These are phyloP conservation scores for Trichoderma hamatum DNA, from an alignment of 2,329 filamentous ascomycete genomes.

Conservation along the genomic window DNA sequence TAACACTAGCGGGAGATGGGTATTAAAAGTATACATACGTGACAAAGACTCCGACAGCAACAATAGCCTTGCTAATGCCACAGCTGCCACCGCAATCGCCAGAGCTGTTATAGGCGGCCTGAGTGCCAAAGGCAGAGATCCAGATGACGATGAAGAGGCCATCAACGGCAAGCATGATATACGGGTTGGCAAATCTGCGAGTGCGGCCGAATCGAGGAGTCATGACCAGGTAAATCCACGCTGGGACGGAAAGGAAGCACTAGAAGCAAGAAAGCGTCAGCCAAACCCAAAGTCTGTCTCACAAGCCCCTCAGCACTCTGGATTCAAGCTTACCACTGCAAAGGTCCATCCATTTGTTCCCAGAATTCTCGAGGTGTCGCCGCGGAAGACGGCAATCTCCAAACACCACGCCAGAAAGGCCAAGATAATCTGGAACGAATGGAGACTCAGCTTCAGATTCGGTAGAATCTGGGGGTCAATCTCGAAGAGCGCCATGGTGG, in stretches of 20 bases:
- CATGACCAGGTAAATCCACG: slow-evolving; percentile 67
- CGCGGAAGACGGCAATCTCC: slow-evolving; percentile 61
- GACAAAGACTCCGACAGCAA: slow-evolving; percentile 64
- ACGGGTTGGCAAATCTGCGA: slow-evolving; percentile 62
- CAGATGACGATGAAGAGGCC: slow-evolving; percentile 62
- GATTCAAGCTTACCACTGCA: slow-evolving; percentile 55
- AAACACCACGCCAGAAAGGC: slow-evolving; percentile 61
- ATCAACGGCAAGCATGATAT: slow-evolving; percentile 63
- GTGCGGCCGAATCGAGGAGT: slow-evolving; percentile 66
- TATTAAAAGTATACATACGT: slow-evolving; percentile 50
- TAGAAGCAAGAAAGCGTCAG: slow-evolving; percentile 36
- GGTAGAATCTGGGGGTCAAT: slow-evolving; percentile 59
- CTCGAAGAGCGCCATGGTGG: slow-evolving; percentile 52
- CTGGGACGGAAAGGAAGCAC: slow-evolving; percentile 67
- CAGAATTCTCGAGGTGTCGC: slow-evolving; percentile 52
- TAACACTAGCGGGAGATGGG: background rate
- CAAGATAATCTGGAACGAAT: slow-evolving; percentile 58
- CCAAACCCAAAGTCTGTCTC: background rate
- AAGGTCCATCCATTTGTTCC: slow-evolving; percentile 67
- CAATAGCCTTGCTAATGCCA: slow-evolving; percentile 63
- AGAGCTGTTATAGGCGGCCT: slow-evolving; percentile 64
- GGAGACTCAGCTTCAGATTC: slow-evolving; percentile 59
- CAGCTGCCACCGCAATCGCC: slow-evolving; percentile 60
- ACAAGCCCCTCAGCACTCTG: background rate
- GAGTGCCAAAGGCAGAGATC: slow-evolving; percentile 68